Conservation (phyloP, 1,284 basidiomycete genomes). For the Ganoderma leucocontextum region DNA sequence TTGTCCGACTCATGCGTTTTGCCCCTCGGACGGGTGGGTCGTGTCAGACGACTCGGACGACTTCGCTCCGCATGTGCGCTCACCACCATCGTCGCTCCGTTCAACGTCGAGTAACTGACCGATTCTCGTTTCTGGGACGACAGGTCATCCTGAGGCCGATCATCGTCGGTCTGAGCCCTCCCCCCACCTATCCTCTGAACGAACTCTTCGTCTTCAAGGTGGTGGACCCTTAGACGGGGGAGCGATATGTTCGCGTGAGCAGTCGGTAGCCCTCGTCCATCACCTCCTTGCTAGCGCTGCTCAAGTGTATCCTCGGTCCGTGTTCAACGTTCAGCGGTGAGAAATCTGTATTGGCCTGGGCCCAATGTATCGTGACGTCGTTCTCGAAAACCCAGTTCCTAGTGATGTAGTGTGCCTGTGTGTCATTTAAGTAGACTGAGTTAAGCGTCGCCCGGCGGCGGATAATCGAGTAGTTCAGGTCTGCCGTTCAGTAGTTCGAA, state of each 20-base stretch:
- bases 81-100: background rate
- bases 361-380: background rate
- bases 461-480: no score
- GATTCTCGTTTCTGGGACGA: background rate
- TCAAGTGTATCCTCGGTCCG: no score
- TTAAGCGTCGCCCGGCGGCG: no score
- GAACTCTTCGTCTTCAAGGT: constrained; percentile 1
- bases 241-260: no score
- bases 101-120: background rate
- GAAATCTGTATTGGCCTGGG: background rate
- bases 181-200: background rate
- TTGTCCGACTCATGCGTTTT: no score
- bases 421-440: no score
- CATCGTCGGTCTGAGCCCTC: background rate
- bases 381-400: background rate
- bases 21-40: background rate
- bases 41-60: background rate
- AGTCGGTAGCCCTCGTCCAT: no score
- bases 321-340: no score
- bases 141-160: background rate
- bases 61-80: background rate
- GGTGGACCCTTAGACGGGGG: background rate
- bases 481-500: no score
- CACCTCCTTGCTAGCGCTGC: no score
- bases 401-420: no score